A percentile compares a stretch with the other conserved stretches of the same genome.
Conservation (phyloP, 1,139 yeast genomes). For the Pichia sp. region DNA sequence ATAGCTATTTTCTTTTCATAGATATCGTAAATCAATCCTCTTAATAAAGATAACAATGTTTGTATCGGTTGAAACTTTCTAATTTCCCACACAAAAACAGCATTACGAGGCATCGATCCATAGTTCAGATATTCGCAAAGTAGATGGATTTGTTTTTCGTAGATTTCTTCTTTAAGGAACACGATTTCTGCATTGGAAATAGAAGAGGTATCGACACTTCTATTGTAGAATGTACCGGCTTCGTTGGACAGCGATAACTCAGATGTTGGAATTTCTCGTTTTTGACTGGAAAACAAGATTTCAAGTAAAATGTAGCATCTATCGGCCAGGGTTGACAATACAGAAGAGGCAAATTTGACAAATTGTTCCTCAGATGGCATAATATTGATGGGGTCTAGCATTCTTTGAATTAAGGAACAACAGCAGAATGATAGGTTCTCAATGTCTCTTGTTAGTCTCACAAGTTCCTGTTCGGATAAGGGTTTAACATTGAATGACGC, state of each 20-base stretch:
- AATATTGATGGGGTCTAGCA: conserved; percentile 20
- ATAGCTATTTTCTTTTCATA: conserved; percentile 4
- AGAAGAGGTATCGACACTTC: conserved; percentile 15
- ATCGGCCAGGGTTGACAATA: conserved; percentile 22
- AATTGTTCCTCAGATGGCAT: conserved; percentile 19
- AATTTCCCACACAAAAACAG: conserved; percentile 25
- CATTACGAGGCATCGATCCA: conserved; percentile 24
- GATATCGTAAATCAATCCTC: conserved; percentile 17
- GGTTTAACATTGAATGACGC: conserved; percentile 15
- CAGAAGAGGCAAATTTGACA: conserved; percentile 19
- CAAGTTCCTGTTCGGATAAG: conserved; percentile 8
- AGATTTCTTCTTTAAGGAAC: conserved; percentile 10
- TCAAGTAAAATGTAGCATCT: conserved; percentile 22
- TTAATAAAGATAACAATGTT: conserved; percentile 20
- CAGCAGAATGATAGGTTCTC: conserved; percentile 22
- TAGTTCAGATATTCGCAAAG: conserved; percentile 20
- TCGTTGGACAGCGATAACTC: neutral
- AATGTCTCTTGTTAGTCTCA: conserved; percentile 12
- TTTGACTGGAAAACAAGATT: conserved; percentile 12
- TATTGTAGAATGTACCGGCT: neutral
- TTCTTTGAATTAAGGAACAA: conserved; percentile 20
- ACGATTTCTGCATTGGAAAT: conserved; percentile 15
- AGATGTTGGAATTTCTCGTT: neutral
- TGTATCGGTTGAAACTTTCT: conserved; percentile 28
- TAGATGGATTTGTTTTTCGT: conserved; percentile 21